phyloP scores from a whole-genome alignment of 2,329 filamentous ascomycete species.

The Talaromyces sp. region DNA sequence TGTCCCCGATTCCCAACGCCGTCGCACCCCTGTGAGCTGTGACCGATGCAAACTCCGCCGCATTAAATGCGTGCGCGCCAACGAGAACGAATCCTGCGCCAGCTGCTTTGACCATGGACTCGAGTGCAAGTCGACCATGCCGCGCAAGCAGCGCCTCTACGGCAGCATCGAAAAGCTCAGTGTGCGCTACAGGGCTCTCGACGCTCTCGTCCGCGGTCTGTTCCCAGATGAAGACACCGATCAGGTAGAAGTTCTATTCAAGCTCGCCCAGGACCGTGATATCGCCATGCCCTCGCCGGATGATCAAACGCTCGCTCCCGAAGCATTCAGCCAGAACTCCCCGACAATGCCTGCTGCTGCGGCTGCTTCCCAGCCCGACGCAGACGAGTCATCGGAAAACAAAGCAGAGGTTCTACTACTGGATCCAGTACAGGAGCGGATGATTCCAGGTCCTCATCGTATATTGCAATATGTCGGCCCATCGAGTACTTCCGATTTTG shows the following conservation, averaged over 20 bases:
- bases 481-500: constrained; percentile 10
- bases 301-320: constrained; percentile 7
- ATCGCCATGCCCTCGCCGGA: constrained; percentile 10
- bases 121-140: constrained; percentile 11
- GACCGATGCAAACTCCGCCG: constrained; percentile 12
- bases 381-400: not conserved
- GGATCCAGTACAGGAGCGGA: constrained; percentile 7
- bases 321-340: constrained; percentile 8
- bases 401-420: not conserved
- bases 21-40: constrained; percentile 8
- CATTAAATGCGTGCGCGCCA: constrained; percentile 11
- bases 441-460: constrained; percentile 9
- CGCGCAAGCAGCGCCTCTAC: constrained; percentile 12
- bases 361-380: not conserved
- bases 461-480: constrained; percentile 11
- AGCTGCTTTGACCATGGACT: constrained; percentile 7
- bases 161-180: constrained; percentile 11
- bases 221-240: constrained; percentile 12
- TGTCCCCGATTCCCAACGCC: constrained; percentile 5
- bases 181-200: constrained; percentile 10
- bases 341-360: not conserved
- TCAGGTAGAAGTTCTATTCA: constrained; percentile 8
- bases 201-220: constrained; percentile 10
- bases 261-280: constrained; percentile 6
- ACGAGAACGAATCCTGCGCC: constrained; percentile 11